Percentiles rank a stretch among this genome's conserved stretches.
phyloP scores from a whole-genome alignment of 108 stramenopile species.

The Cyclostephanos tholiformis region DNA sequence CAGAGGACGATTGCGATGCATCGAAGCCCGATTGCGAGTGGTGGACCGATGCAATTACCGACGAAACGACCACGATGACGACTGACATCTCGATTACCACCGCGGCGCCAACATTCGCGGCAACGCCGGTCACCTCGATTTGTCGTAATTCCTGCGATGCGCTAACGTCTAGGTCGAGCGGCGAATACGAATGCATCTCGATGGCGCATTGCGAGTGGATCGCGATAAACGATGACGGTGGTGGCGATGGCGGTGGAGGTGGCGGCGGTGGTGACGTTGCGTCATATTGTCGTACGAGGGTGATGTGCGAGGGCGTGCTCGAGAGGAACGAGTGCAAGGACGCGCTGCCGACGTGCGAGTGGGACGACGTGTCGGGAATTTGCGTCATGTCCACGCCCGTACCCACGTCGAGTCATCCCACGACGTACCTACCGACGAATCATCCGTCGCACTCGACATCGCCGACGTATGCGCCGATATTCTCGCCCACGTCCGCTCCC shows the following conservation, averaged over 20 bases:
- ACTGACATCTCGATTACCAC: no score
- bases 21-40: not conserved
- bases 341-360: not conserved
- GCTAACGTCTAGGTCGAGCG: not conserved
- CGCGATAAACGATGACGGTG: not conserved
- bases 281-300: not conserved
- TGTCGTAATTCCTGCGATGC: not conserved
- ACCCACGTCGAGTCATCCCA: not conserved
- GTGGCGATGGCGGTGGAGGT: not conserved
- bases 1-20: not conserved
- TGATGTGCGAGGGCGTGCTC: not conserved
- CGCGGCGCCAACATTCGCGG: no score
- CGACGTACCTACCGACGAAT: not conserved
- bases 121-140: not conserved
- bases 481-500: not conserved
- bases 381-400: not conserved
- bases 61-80: not conserved
- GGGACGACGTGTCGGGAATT: not conserved
- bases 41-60: not conserved
- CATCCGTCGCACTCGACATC: no score
- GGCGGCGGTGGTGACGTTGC: not conserved
- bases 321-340: conserved; percentile 3
- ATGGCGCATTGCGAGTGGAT: not conserved
- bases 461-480: not conserved
- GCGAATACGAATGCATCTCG: not conserved